Evolutionary conservation across 1,139 yeast genomes (phyloP).

Genomic region (Yamadazyma songkhlaensis): DNA sequence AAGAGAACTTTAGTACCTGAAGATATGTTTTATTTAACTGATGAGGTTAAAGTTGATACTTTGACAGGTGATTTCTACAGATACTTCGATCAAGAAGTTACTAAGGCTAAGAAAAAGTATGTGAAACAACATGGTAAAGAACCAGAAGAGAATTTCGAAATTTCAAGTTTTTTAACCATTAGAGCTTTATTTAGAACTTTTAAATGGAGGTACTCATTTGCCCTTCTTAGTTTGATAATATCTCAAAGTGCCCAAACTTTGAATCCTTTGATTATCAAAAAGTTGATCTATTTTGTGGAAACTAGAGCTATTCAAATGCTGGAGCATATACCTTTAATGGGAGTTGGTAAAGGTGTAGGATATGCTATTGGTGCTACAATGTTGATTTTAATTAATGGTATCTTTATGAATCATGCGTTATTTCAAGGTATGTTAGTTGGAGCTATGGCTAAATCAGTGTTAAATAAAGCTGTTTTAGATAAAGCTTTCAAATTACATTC

Average conservation of each 20-base stretch:
- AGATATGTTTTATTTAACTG: slow-evolving; percentile 58
- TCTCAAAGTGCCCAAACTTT: slow-evolving; percentile 22
- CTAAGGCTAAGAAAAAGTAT: slow-evolving; percentile 12
- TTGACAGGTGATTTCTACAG: slow-evolving; percentile 23
- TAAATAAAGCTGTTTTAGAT: slow-evolving; percentile 64
- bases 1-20: slow-evolving; percentile 61
- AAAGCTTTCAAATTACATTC: slow-evolving; percentile 66
- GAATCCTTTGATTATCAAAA: slow-evolving; percentile 31
- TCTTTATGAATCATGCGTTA: slow-evolving; percentile 15
- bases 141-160: slow-evolving; percentile 8
- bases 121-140: slow-evolving; percentile 17
- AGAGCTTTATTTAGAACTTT: slow-evolving; percentile 25
- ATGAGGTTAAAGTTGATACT: slow-evolving; percentile 49
- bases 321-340: slow-evolving; percentile 10
- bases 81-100: not conserved
- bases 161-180: slow-evolving; percentile 17
- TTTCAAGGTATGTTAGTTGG: slow-evolving; percentile 43
- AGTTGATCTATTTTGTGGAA: slow-evolving; percentile 29
- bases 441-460: slow-evolving; percentile 62
- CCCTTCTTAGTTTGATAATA: slow-evolving; percentile 21
- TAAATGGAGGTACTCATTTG: slow-evolving; percentile 22
- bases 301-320: slow-evolving; percentile 18
- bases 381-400: slow-evolving; percentile 35
- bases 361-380: slow-evolving; percentile 31
- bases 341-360: slow-evolving; percentile 36